These are phyloP conservation scores for Apiosordaria backusii DNA, from an alignment of 495 filamentous ascomycete species.

Conservation along the genomic window DNA sequence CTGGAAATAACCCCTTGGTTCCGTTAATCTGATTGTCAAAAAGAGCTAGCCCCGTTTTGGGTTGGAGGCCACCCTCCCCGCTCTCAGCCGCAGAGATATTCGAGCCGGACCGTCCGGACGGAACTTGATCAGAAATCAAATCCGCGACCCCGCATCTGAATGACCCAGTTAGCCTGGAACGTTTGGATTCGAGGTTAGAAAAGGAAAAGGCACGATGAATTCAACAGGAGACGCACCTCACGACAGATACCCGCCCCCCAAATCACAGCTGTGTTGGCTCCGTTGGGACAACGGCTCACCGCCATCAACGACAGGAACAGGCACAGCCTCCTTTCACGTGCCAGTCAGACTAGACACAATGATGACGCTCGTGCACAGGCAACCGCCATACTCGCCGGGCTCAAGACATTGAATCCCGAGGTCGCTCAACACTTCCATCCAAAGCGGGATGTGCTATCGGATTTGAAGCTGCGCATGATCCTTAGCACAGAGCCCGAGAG, in stretches of 20 bases:
- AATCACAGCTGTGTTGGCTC: neutral
- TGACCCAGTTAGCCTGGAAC: too few species aligned
- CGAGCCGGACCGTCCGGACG: too few species aligned
- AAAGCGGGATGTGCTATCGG: slow-evolving; percentile 16
- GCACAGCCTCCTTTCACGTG: neutral
- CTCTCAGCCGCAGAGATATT: too few species aligned
- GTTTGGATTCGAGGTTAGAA: too few species aligned
- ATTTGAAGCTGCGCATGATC: slow-evolving; percentile 21
- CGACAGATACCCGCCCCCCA: neutral
- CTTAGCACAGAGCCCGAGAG: neutral
- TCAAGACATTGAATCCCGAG: slow-evolving; percentile 19
- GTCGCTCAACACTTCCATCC: slow-evolving; percentile 14
- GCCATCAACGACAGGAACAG: neutral
- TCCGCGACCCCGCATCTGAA: too few species aligned
- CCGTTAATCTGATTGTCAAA: too few species aligned
- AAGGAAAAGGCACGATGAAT: too few species aligned
- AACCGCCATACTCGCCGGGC: slow-evolving; percentile 14
- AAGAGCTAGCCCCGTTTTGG: too few species aligned
- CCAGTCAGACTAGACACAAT: neutral
- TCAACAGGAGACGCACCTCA: too few species aligned
- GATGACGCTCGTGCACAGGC: slow-evolving; percentile 4
- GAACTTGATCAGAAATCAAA: too few species aligned
- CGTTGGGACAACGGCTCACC: neutral
- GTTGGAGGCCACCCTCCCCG: too few species aligned
- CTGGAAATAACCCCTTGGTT: too few species aligned